Base-by-base conservation (phyloP, 805 yeast genomes). In the Sugiyamaella boreocaroliniensis region DNA sequence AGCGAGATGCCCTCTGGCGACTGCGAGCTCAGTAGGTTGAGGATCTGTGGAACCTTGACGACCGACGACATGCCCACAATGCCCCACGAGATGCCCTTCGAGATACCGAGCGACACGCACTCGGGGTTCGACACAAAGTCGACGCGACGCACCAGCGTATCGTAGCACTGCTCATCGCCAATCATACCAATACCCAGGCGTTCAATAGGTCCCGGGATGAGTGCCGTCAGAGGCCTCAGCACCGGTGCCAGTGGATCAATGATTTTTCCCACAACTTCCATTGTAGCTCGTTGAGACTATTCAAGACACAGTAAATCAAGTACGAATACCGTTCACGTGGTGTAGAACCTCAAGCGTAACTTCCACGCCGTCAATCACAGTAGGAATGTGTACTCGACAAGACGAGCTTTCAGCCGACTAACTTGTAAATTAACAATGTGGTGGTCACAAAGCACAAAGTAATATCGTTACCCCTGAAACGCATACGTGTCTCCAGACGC, bases 41-140 rank as follows among this genome's bases (percentile, higher is more conserved):
- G n/a, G 46, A 74, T 68, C 58, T 74, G 77, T 7, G 78, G 77
- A 0, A 74, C 56, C 54, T 73, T 73, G 41, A 72, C 68, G 18
- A 71, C 58, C 2, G 74, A 65, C 1, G 75, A 67, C 46, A 68
- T 61, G 1, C 64, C 58, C 41, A 73, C 65, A 32, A 74, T 70
- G 5, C 70, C 75, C 37, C 70, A 49, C 22, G 73, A 68, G 20
- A 73, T 49, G 1, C 68, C 60, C 50, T 68, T 68, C 10, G 71
- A 58, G 19, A 71, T 45, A 15, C 70, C 68, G 10, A 53, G 54
- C 40, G 64, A 62, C 15, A 69, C 48, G 32, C 71, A 64, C 8
- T 58, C 58, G 10, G 64, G 61, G 11, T 29, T n/a, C 16, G 50
- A 19, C 16, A 61, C 59, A 48, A 63, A 55, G 43, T 58, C 62